Conservation (phyloP, 192 early-diverging fungal species). For the Coemansia sp. region DNA sequence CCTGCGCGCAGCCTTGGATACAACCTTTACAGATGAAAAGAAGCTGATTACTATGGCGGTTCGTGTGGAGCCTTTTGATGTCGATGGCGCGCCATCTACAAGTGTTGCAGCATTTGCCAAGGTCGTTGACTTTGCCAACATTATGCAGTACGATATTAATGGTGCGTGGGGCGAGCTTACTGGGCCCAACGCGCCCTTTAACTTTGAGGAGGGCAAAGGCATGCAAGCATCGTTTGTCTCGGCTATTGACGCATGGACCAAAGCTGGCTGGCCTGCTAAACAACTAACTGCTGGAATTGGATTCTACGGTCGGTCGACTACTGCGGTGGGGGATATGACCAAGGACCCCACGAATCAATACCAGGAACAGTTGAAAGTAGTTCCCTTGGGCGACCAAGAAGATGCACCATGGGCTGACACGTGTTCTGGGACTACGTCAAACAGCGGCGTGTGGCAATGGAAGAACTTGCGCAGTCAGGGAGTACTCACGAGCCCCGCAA, state of each 20-base stretch:
- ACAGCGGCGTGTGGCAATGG: slow-evolving; percentile 61
- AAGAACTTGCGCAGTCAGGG: slow-evolving; percentile 59
- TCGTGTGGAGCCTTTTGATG: slow-evolving; percentile 58
- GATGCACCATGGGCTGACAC: slow-evolving; percentile 55
- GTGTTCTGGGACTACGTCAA: slow-evolving; percentile 42
- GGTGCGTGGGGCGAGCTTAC: slow-evolving; percentile 53
- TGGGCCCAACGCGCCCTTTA: slow-evolving; percentile 60
- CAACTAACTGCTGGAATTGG: slow-evolving; percentile 57
- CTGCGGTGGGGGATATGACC: slow-evolving; percentile 6
- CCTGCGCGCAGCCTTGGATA: slow-evolving; percentile 52
- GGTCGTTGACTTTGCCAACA: slow-evolving; percentile 60
- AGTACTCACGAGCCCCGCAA: slow-evolving; percentile 3
- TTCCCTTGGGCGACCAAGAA: slow-evolving; percentile 52
- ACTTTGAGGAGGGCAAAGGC: slow-evolving; percentile 7
- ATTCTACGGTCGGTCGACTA: slow-evolving; percentile 54
- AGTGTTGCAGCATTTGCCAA: slow-evolving; percentile 59
- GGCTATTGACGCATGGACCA: slow-evolving; percentile 51
- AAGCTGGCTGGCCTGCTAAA: slow-evolving; percentile 52
- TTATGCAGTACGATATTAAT: slow-evolving; percentile 64
- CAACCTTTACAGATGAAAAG: slow-evolving; percentile 25
- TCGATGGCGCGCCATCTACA: slow-evolving; percentile 34
- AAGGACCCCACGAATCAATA: too few species aligned
- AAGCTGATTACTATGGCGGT: slow-evolving; percentile 63
- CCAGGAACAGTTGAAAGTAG: background rate
- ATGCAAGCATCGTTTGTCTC: slow-evolving; percentile 19